Evolutionary conservation across 2,329 filamentous ascomycete genomes (phyloP).

Genomic region (Onygenales sp.): DNA sequence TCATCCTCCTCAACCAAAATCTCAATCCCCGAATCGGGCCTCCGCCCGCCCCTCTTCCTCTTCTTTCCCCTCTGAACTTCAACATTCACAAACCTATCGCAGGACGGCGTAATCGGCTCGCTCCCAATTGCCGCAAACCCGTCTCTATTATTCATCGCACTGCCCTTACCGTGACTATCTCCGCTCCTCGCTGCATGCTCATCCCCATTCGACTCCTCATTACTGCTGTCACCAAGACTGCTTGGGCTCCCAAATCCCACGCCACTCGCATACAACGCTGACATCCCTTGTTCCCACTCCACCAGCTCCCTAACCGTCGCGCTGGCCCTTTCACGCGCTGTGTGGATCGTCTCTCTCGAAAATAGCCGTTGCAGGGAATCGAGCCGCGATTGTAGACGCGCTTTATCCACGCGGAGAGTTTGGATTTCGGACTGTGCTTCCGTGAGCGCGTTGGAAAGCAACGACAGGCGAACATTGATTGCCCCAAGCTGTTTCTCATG

Average conservation of each 20-base stretch:
- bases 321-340: constrained; percentile 27
- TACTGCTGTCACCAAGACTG: constrained; percentile 17
- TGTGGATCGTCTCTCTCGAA: constrained; percentile 29
- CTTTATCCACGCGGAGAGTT: constrained; percentile 26
- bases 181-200: background rate
- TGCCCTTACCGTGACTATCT: constrained; percentile 11
- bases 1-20: constrained; percentile 26
- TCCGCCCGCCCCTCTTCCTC: constrained; percentile 16
- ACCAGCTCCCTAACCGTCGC: constrained; percentile 16
- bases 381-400: constrained; percentile 28
- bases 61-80: constrained; percentile 30
- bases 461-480: constrained; percentile 33
- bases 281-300: constrained; percentile 11
- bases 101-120: constrained; percentile 35
- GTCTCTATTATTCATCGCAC: background rate
- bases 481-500: constrained; percentile 27
- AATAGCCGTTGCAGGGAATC: constrained; percentile 25
- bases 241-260: constrained; percentile 3
- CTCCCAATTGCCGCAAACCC: constrained; percentile 17
- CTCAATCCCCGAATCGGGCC: constrained; percentile 32
- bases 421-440: constrained; percentile 25
- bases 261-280: constrained; percentile 14
- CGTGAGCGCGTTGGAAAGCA: constrained; percentile 31
- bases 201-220: constrained; percentile 16
- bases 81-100: constrained; percentile 34